Evolutionary conservation across 495 filamentous ascomycete species (phyloP).

Genomic region (Penicillium lagena): DNA sequence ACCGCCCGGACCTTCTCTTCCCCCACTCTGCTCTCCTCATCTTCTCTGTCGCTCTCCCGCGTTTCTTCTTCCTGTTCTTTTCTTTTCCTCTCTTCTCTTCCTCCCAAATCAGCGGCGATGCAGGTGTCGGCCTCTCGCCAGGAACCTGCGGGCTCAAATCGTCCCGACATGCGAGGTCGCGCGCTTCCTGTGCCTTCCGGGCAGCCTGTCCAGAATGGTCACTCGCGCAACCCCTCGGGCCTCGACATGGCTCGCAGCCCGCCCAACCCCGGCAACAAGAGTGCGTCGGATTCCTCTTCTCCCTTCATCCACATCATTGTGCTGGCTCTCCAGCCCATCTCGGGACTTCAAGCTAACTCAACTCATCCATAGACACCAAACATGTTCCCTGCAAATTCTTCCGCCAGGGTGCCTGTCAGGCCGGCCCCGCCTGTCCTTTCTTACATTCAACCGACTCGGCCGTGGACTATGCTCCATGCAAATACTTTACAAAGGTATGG

Average conservation of each 20-base stretch:
- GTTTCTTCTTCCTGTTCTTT: not conserved
- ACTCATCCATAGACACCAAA: conserved; percentile 65
- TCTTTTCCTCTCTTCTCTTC: not conserved
- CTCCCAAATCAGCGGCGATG: not conserved
- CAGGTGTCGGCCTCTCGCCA: not conserved
- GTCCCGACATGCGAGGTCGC: conserved; percentile 39
- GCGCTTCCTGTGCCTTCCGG: conserved; percentile 34
- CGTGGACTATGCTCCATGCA: conserved; percentile 81
- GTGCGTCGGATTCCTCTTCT: conserved; percentile 38
- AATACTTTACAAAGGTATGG: conserved; percentile 94
- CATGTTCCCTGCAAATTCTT: conserved; percentile 99
- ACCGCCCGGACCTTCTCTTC: too few relatives aligned
- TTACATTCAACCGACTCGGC: conserved; percentile 79
- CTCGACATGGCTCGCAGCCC: conserved; percentile 63
- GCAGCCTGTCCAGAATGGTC: conserved; percentile 32
- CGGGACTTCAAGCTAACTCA: conserved; percentile 11
- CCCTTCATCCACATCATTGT: not conserved
- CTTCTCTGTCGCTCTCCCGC: not conserved
- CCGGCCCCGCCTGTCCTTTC: conserved; percentile 92
- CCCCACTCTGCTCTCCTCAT: not conserved
- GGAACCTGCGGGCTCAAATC: conserved; percentile 6
- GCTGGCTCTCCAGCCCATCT: too few relatives aligned
- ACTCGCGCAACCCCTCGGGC: conserved; percentile 40
- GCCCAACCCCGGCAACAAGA: conserved; percentile 63
- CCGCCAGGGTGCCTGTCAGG: conserved; percentile 91